Percentiles rank a stretch among this genome's conserved stretches.
Conservation (phyloP, 768 basidiomycete genomes). For the Dentipellis fragilis region DNA sequence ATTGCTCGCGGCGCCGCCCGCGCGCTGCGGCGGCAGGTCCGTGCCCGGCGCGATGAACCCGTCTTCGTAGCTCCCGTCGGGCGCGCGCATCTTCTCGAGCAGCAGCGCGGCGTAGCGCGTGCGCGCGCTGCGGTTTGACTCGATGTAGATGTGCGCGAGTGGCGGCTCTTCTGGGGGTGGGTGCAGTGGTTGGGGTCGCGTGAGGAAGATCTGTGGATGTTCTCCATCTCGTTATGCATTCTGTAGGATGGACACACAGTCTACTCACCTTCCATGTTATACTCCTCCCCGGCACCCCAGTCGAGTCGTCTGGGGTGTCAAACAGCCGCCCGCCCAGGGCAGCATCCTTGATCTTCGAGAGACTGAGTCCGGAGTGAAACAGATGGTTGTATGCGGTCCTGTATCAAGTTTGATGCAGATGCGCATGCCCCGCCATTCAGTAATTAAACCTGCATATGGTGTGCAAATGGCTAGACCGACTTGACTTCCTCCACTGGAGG, state of each 20-base stretch:
- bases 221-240: slow-evolving; percentile 3
- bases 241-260: not conserved
- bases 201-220: slow-evolving; percentile 51
- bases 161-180: slow-evolving; percentile 29
- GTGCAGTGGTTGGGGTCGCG: slow-evolving; percentile 55
- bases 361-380: slow-evolving; percentile 42
- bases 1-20: slow-evolving; percentile 24
- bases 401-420: not conserved
- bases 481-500: slow-evolving; percentile 23
- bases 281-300: slow-evolving; percentile 65
- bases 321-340: slow-evolving; percentile 54
- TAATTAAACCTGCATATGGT: slow-evolving; percentile 15
- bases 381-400: slow-evolving; percentile 35
- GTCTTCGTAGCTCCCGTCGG: slow-evolving; percentile 77
- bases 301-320: slow-evolving; percentile 26
- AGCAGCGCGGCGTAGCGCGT: slow-evolving; percentile 48
- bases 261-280: slow-evolving; percentile 72
- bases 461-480: slow-evolving; percentile 18
- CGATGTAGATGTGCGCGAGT: slow-evolving; percentile 15
- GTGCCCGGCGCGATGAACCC: slow-evolving; percentile 50
- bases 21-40: slow-evolving; percentile 21
- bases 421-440: slow-evolving; percentile 16
- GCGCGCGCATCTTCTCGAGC: slow-evolving; percentile 66
- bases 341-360: slow-evolving; percentile 60
- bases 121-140: slow-evolving; percentile 37